Evolutionary conservation across 2,329 filamentous ascomycete genomes (phyloP).

Genomic region (Exophiala calicioides): DNA sequence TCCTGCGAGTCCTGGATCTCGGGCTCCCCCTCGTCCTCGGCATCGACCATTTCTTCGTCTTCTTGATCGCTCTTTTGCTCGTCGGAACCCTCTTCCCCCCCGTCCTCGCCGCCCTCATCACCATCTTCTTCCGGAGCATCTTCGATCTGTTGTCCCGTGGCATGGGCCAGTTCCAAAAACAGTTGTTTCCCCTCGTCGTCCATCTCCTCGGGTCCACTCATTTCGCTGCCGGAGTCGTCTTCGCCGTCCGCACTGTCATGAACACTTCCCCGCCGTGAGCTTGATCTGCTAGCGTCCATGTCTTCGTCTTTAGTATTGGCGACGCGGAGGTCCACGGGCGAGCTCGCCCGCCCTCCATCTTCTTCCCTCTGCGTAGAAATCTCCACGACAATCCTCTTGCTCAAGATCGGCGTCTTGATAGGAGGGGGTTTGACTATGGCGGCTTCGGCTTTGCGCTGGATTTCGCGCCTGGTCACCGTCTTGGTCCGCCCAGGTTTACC

Average conservation of each 20-base stretch:
- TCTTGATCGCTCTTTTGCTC: conserved; percentile 12
- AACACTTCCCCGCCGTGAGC: conserved; percentile 60
- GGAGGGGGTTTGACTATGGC: conserved; percentile 49
- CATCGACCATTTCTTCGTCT: conserved; percentile 28
- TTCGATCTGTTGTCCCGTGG: conserved; percentile 53
- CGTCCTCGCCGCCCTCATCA: conserved; percentile 20
- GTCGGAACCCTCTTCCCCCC: not conserved
- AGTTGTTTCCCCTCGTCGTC: conserved; percentile 49
- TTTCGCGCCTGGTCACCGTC: conserved; percentile 60
- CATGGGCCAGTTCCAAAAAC: conserved; percentile 23
- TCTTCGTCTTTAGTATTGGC: conserved; percentile 46
- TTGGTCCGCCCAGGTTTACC: conserved; percentile 48
- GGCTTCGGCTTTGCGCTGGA: conserved; percentile 60
- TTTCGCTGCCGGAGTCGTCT: conserved; percentile 24
- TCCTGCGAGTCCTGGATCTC: conserved; percentile 25
- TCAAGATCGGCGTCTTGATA: conserved; percentile 35
- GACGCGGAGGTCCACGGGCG: conserved; percentile 55
- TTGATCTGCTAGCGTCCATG: conserved; percentile 44
- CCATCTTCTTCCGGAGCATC: conserved; percentile 33
- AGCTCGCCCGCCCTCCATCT: no score
- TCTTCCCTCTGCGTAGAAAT: conserved; percentile 31
- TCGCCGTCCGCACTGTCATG: conserved; percentile 69
- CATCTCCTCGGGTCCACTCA: conserved; percentile 45
- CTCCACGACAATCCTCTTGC: conserved; percentile 27
- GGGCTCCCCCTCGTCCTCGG: conserved; percentile 23